Evolutionary conservation across 1,284 basidiomycete species (phyloP), one percentile per base, ranked within the genome.

Genomic region (Ganoderma meredithae): DNA sequence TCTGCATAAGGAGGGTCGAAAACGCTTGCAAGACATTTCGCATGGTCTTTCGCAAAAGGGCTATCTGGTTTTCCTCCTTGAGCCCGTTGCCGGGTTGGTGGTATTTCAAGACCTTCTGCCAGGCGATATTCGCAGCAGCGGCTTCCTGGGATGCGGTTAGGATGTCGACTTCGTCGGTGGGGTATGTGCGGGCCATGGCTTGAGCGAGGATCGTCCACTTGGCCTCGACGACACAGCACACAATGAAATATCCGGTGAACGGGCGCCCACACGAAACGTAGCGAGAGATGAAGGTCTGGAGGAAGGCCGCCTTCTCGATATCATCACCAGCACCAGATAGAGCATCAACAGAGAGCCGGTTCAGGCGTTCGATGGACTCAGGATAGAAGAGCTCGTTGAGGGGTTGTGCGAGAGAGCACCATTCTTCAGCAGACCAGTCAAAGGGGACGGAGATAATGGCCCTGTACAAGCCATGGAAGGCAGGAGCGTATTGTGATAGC

Each of bases 391-490:
- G 84, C 40, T 79, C 79, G 67, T 85, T 86, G 55, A 91, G 83
- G 58, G 83, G 83, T 25, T 79, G 76, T 0, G 89, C 85, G 22
- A 95, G 80, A 31, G 81, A 78, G 25, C 84, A 81, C 90, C 93
- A 95, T 74, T 95, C 90, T 9, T 80, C 71, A 39, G 88, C 76
- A 22, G 85, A 86, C 95, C 95, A 97, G 27, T 86, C 82, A 75
- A 93, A 96, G 1, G 88, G 84, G 1, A 90, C 90, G 15, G 92
- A 91, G 58, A 90, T 92, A 68, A 96, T 87, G 15, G 95, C 95
- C 44, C 95, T 89, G 77, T 96, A 95, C 49, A 96, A 83, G 15
- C 95, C 95, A 78, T 97, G 95, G 66, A 97, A 85, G 36, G 92
- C 88, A 12, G 96, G 95, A 25, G 90, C 90, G 60, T 92, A 82